Evolutionary conservation across 805 yeast species (phyloP), one percentile per base, ranked within the genome.

Genomic region (Metschnikowia borealis): DNA sequence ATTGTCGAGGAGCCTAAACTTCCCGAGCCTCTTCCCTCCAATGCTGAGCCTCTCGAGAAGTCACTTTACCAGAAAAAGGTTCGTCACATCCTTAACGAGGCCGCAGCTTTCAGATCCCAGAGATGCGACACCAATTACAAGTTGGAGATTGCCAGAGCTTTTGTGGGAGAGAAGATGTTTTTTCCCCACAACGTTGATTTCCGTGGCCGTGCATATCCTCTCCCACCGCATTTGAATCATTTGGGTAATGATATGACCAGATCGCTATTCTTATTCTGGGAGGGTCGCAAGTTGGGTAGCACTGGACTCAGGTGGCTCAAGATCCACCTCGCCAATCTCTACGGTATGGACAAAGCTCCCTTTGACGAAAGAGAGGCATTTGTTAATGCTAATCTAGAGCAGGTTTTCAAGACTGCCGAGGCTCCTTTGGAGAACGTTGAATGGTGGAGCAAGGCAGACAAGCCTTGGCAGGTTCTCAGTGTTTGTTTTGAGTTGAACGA

Each of bases 121-220:
- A 81, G 99, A 66, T 94, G 99, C 71, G 97, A 91, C 67, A 77
- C 88, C 54, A 92, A 94, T 65, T 94, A 94, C 67, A 94, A 89
- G 65, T 70, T 94, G 47, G 99, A 94, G 67, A 89, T 94, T 63
- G 98, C 99, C 0, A 79, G 98, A 56, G 97, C 96, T 0, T 85
- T 67, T 69, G 86, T 78, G 50, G 95, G 95, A 21, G 94, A 87
- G 68, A 70, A 69, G 55, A 79, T 87, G 59, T 86, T 78, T 62
- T 87, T 87, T 71, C 94, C 95, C 7, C 92, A 87, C 62, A 85
- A 85, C 54, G 69, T 87, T 50, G 95, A 87, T 66, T 87, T 87
- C 61, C 79, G 95, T 69, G 95, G 95, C 6, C 79, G 95, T 66
- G 89, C 92, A 2, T 87, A 87, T 61, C 95, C 95, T 21, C 67